Base-by-base conservation (phyloP, 2,329 filamentous ascomycete genomes). In the Bisporella sp. region DNA sequence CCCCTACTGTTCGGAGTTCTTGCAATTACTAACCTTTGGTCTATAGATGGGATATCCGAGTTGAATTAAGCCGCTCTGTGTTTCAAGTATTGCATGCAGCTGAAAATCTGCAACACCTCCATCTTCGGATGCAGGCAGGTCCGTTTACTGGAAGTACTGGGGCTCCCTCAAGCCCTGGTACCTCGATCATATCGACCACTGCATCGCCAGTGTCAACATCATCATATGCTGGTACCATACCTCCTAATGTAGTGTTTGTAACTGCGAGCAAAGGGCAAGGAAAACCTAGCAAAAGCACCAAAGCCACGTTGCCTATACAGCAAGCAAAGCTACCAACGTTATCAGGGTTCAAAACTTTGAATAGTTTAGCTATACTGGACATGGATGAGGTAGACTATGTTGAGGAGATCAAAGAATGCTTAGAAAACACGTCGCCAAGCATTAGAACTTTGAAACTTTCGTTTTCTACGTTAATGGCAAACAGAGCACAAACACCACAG, bases 41-140 rank as follows among this genome's bases (percentile, higher is more conserved):
- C 12, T 29, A 30, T 48, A 81, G 76, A 55, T 85, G 81, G 81
- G 81, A 84, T 61, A 77, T 84, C 48, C 74, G 79, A 5, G 75
- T 85, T 49, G 81, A 84, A 62, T 70, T 85, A 7, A 81, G 75
- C 60, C 70, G 77, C 5, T 73, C 73, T 1, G 73, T 84, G 4
- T 84, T 80, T 65, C 71, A 71, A 50, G 72, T 73, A 33, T 68
- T 85, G 8, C 80, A 82, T 60, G 64, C 70, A 33, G 77, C 82
- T 50, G 53, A 67, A 13, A 70, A 73, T 5, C 69, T 85, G 31
- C 71, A 72, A 49, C 67, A 76, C 52, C 59, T 85, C 9, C 77
- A 81, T 55, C 60, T 85, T 41, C 76, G 81, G 49, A 71, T 84
- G 65, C 81, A 83, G 53, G 68, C 71, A 4, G 80, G 79, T 2